Conservation (phyloP, 2,329 filamentous ascomycete species). For the Nemania diffusa region DNA sequence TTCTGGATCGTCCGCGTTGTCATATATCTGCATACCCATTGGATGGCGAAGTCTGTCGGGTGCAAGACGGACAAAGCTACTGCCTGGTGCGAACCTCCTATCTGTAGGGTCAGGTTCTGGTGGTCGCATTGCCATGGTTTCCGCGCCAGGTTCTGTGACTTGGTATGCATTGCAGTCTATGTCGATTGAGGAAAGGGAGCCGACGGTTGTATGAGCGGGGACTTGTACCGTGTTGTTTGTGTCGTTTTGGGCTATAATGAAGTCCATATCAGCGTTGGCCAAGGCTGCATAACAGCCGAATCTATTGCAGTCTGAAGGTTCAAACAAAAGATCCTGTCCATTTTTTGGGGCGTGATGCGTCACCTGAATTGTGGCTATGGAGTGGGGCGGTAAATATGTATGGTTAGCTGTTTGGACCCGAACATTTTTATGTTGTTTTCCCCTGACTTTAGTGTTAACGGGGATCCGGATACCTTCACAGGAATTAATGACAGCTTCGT, state of each 20-base stretch:
- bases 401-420: background rate
- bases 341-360: background rate
- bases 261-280: background rate
- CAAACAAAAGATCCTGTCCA: slow-evolving; percentile 1
- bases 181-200: background rate
- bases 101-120: background rate
- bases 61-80: no score
- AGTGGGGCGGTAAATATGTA: background rate
- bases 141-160: background rate
- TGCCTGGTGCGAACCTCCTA: no score
- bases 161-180: background rate
- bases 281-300: background rate
- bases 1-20: background rate
- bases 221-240: background rate
- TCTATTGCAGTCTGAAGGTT: background rate
- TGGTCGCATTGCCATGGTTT: background rate
- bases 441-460: background rate
- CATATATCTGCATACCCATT: background rate
- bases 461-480: background rate
- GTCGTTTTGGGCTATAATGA: background rate
- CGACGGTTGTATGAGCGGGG: background rate
- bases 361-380: background rate
- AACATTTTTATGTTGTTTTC: background rate
- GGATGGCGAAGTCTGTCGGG: background rate
- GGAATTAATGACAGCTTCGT: background rate